phyloP scores from a whole-genome alignment of 1,284 basidiomycete genomes.

The Leucoagaricus sp. region DNA sequence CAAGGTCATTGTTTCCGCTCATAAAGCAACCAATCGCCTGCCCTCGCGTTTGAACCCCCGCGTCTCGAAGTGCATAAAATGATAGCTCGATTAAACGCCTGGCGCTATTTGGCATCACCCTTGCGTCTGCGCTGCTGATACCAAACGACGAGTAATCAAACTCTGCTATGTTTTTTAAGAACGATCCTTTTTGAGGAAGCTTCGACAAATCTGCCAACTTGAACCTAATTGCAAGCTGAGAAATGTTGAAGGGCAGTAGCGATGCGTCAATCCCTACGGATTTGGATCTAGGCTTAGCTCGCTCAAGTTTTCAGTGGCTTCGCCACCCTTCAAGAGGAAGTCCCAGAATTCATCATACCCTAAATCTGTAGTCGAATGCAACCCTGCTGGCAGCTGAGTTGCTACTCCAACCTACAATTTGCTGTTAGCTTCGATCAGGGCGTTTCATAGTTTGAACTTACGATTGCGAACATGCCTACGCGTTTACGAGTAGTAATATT shows the following conservation, averaged over 20 bases:
- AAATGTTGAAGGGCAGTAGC: constrained; percentile 15
- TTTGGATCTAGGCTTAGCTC: constrained; percentile 33
- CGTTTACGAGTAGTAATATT: too few species aligned
- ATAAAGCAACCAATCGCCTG: constrained; percentile 40
- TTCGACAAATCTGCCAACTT: constrained; percentile 25
- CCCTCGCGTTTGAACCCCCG: constrained; percentile 41
- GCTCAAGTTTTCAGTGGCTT: constrained; percentile 39
- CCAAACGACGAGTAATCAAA: constrained; percentile 46
- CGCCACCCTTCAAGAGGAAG: constrained; percentile 35
- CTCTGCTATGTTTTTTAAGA: constrained; percentile 36
- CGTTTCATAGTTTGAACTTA: neutral
- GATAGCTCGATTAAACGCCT: constrained; percentile 39
- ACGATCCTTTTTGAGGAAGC: constrained; percentile 30
- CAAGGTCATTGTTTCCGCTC: constrained; percentile 30
- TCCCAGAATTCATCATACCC: constrained; percentile 37
- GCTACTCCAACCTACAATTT: constrained; percentile 37
- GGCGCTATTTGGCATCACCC: constrained; percentile 34
- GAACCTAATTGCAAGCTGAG: constrained; percentile 25
- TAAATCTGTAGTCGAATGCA: constrained; percentile 28
- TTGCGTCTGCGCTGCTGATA: constrained; percentile 37
- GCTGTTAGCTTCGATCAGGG: neutral
- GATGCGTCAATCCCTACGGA: constrained; percentile 23
- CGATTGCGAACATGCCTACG: constrained; percentile 3
- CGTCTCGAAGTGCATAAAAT: constrained; percentile 41
- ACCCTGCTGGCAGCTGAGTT: constrained; percentile 39